Conservation (phyloP, 1,284 basidiomycete genomes). For the Ustilago hordei region DNA sequence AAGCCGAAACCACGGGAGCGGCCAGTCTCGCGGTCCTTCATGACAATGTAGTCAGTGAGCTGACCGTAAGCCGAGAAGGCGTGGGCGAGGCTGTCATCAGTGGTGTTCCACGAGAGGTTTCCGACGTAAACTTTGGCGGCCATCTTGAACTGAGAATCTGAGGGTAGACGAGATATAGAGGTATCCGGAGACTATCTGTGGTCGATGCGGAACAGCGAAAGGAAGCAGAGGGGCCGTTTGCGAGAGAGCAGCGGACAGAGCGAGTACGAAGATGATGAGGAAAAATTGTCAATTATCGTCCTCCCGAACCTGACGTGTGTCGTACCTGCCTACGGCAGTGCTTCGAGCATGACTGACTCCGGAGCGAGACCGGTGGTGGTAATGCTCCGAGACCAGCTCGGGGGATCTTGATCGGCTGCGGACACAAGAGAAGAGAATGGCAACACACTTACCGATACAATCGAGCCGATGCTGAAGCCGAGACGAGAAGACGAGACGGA, state of each 20-base stretch:
- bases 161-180: constrained; percentile 30
- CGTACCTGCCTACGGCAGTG: neutral
- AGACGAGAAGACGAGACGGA: constrained; percentile 53
- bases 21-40: constrained; percentile 96
- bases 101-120: constrained; percentile 70
- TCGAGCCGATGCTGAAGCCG: constrained; percentile 50
- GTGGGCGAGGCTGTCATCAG: constrained; percentile 67
- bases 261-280: neutral
- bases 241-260: neutral
- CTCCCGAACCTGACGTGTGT: neutral
- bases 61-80: constrained; percentile 68
- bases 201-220: neutral
- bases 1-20: constrained; percentile 93
- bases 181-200: constrained; percentile 49
- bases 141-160: constrained; percentile 54
- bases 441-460: constrained; percentile 56
- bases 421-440: neutral
- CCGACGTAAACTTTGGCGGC: constrained; percentile 69
- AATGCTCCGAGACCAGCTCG: neutral
- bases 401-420: neutral
- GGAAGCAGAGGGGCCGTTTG: neutral
- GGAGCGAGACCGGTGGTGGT: neutral
- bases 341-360: neutral
- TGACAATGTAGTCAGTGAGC: constrained; percentile 75
- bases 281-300: neutral